These are phyloP conservation scores for Falciphora oryzae DNA, from an alignment of 2,329 filamentous ascomycete genomes.

Conservation along the genomic window DNA sequence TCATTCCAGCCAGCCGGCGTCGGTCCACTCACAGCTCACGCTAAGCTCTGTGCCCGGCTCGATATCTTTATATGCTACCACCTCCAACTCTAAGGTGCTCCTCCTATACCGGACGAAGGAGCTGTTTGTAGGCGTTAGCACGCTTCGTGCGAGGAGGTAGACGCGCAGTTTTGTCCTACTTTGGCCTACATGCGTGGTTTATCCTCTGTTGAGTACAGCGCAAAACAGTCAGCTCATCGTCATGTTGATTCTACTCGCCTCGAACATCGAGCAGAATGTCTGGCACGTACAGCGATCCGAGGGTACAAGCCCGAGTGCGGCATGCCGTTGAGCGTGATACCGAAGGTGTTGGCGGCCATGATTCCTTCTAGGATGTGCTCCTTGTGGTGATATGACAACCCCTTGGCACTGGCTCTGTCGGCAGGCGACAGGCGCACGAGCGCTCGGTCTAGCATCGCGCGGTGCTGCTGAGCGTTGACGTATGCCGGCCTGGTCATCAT, in stretches of 20 bases:
- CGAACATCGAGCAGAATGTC: not conserved
- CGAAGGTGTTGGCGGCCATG: constrained; percentile 1
- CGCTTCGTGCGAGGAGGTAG: not conserved
- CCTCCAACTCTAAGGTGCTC: constrained; percentile 18
- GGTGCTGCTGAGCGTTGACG: not conserved
- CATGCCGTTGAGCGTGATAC: not conserved
- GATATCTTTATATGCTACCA: constrained; percentile 19
- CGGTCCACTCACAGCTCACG: constrained; percentile 17
- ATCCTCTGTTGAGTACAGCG: constrained; percentile 13
- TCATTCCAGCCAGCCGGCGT: no score
- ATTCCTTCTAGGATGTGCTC: constrained; percentile 10
- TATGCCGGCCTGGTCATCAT: constrained; percentile 14
- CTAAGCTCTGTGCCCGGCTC: constrained; percentile 18
- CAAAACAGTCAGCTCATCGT: not conserved
- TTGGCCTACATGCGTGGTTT: constrained; percentile 22
- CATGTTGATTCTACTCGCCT: not conserved
- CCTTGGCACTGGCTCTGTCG: constrained; percentile 6
- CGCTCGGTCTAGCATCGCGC: constrained; percentile 14
- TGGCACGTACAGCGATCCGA: not conserved
- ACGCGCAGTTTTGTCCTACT: constrained; percentile 13
- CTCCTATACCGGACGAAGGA: constrained; percentile 18
- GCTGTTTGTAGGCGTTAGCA: constrained; percentile 10
- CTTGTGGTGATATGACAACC: not conserved
- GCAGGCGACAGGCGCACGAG: constrained; percentile 13
- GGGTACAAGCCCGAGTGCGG: constrained; percentile 5